Evolutionary conservation across 805 yeast genomes (phyloP).

Genomic region (Hermanozyma aechmeae): DNA sequence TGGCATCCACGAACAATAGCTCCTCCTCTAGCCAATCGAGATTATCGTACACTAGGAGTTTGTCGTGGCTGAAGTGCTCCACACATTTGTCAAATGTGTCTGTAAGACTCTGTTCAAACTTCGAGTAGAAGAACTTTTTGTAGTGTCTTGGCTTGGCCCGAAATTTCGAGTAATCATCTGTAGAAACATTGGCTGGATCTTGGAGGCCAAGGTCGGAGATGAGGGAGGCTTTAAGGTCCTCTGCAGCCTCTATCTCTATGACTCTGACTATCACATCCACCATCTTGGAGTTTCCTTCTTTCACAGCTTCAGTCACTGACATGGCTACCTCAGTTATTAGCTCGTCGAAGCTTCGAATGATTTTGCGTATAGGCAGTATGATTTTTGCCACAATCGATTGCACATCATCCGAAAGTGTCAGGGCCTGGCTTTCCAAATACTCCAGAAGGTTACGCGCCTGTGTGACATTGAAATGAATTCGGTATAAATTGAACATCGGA

Average conservation of each 20-base stretch:
- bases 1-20: slow-evolving; percentile 52
- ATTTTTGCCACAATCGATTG: slow-evolving; percentile 55
- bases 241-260: slow-evolving; percentile 69
- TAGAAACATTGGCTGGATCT: slow-evolving; percentile 8
- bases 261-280: slow-evolving; percentile 68
- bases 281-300: slow-evolving; percentile 57
- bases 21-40: slow-evolving; percentile 83
- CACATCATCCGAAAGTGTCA: slow-evolving; percentile 47
- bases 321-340: slow-evolving; percentile 58
- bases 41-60: slow-evolving; percentile 55
- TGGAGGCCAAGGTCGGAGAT: slow-evolving; percentile 20
- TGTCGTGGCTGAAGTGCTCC: slow-evolving; percentile 39
- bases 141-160: slow-evolving; percentile 46
- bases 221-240: slow-evolving; percentile 49
- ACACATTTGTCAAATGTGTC: slow-evolving; percentile 63
- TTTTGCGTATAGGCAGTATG: slow-evolving; percentile 33
- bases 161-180: slow-evolving; percentile 18
- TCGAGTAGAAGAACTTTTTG: slow-evolving; percentile 48
- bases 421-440: slow-evolving; percentile 51
- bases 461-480: slow-evolving; percentile 62
- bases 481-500: slow-evolving; percentile 46
- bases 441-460: slow-evolving; percentile 73
- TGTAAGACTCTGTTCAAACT: slow-evolving; percentile 49
- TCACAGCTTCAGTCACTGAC: slow-evolving; percentile 62
- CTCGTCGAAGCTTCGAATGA: slow-evolving; percentile 52